These are phyloP conservation scores for Golubevia pallescens DNA, from an alignment of 1,284 basidiomycete genomes.

Conservation along the genomic window DNA sequence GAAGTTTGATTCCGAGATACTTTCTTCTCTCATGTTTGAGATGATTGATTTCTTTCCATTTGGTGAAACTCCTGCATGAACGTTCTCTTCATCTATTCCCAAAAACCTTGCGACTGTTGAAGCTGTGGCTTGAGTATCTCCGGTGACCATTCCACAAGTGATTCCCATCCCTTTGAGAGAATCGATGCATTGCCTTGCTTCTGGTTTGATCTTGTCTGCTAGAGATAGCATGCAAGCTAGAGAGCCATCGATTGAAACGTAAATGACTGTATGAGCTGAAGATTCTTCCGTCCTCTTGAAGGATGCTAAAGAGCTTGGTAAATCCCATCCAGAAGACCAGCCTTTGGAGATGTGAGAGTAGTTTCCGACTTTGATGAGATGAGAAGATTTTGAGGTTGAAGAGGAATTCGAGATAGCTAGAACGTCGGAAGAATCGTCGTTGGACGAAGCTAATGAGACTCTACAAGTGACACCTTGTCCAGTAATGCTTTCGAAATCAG, in stretches of 20 bases:
- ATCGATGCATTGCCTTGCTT: constrained; percentile 37
- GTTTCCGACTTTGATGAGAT: constrained; percentile 44
- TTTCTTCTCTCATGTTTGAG: constrained; percentile 4
- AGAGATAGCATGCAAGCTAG: constrained; percentile 38
- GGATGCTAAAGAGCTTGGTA: background rate
- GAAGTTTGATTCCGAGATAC: background rate
- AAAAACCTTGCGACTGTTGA: constrained; percentile 43
- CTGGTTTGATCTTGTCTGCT: constrained; percentile 52
- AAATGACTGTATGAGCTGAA: constrained; percentile 46
- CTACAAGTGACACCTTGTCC: constrained; percentile 78
- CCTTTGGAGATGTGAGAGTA: constrained; percentile 11
- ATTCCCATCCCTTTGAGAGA: constrained; percentile 49
- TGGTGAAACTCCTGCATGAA: constrained; percentile 55
- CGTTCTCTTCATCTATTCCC: constrained; percentile 39
- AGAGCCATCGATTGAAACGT: constrained; percentile 43
- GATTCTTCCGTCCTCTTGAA: constrained; percentile 26
- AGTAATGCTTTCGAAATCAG: constrained; percentile 81
- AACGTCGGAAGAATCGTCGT: background rate
- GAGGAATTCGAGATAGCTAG: background rate
- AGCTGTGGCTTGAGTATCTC: constrained; percentile 49
- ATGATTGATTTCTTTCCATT: constrained; percentile 51
- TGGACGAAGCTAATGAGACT: constrained; percentile 6
- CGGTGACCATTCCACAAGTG: constrained; percentile 52
- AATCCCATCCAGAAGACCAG: background rate
- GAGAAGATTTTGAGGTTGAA: constrained; percentile 4